Percentiles rank a stretch among this genome's conserved stretches.
phyloP scores from a whole-genome alignment of 352 stramenopile species.

The Pythium dissimile region DNA sequence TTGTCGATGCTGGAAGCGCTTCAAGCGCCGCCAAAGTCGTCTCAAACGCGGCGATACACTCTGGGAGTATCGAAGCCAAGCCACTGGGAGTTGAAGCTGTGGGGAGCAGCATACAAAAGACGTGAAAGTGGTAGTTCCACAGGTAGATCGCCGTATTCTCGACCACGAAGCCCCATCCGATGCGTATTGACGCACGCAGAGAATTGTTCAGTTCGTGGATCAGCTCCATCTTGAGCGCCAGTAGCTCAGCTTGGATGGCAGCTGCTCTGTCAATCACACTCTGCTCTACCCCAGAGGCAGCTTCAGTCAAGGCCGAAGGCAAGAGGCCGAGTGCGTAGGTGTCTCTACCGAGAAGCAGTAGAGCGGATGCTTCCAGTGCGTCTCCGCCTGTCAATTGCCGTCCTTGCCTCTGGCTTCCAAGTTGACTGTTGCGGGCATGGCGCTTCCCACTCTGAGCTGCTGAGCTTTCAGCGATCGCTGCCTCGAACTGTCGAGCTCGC shows the following conservation, averaged over 20 bases:
- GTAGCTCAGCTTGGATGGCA: conserved; percentile 20
- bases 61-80: conserved; percentile 38
- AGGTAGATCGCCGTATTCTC: conserved; percentile 84
- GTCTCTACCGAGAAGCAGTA: conserved; percentile 15
- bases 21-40: conserved; percentile 46
- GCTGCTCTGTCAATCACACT: not conserved
- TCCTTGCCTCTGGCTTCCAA: not conserved
- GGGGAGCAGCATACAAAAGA: conserved; percentile 53
- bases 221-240: conserved; percentile 44
- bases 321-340: not conserved
- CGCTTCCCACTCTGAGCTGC: conserved; percentile 1
- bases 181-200: conserved; percentile 30
- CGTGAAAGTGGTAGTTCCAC: conserved; percentile 91
- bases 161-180: conserved; percentile 62
- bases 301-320: not conserved
- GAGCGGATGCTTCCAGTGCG: not conserved
- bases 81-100: not conserved
- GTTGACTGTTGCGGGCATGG: conserved; percentile 1
- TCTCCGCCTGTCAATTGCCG: not conserved
- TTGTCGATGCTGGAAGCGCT: not conserved
- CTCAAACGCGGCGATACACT: conserved; percentile 66
- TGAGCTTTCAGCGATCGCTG: not conserved
- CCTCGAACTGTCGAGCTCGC: conserved; percentile 5
- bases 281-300: not conserved
- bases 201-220: conserved; percentile 34